A percentile compares a stretch with the other conserved stretches of the same genome.
These are phyloP conservation scores for Veloboletus limbatus DNA, from an alignment of 1,284 basidiomycete genomes.

Conservation along the genomic window DNA sequence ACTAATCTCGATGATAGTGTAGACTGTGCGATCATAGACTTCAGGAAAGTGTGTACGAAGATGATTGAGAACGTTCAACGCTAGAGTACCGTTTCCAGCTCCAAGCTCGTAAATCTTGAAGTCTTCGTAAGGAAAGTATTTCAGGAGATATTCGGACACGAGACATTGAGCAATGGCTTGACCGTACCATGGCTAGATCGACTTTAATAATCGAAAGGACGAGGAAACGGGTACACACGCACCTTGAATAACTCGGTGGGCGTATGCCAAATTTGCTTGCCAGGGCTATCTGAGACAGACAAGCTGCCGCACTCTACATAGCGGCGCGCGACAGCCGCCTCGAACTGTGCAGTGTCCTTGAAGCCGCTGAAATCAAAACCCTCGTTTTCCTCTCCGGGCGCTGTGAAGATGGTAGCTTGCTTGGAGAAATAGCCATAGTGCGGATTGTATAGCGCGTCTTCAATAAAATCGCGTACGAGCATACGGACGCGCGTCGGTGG, in stretches of 20 bases:
- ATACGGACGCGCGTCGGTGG: slow-evolving; percentile 87
- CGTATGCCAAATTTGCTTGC: slow-evolving; percentile 97
- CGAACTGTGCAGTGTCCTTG: slow-evolving; percentile 73
- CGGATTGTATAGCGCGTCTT: slow-evolving; percentile 96
- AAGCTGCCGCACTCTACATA: slow-evolving; percentile 72
- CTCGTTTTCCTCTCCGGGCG: slow-evolving; percentile 49
- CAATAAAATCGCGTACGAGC: slow-evolving; percentile 95
- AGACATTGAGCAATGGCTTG: slow-evolving; percentile 87
- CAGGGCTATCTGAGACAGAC: slow-evolving; percentile 61
- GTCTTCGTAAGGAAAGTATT: slow-evolving; percentile 95
- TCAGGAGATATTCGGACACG: slow-evolving; percentile 87
- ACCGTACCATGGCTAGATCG: slow-evolving; percentile 85
- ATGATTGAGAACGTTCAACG: slow-evolving; percentile 83
- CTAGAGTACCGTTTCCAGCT: slow-evolving; percentile 95
- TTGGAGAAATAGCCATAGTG: slow-evolving; percentile 97
- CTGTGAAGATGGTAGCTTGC: slow-evolving; percentile 83
- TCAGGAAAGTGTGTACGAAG: slow-evolving; percentile 80
- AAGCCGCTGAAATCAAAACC: slow-evolving; percentile 71
- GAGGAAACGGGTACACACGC: slow-evolving; percentile 27
- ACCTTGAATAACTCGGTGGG: slow-evolving; percentile 98
- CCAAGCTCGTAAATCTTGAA: slow-evolving; percentile 97
- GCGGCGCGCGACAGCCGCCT: slow-evolving; percentile 73
- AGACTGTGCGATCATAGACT: slow-evolving; percentile 86
- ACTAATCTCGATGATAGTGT: slow-evolving; percentile 95
- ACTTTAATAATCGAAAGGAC: slow-evolving; percentile 8